Base-by-base conservation (phyloP, 352 stramenopile species). In the Globisporangium rhizosaccharum region DNA sequence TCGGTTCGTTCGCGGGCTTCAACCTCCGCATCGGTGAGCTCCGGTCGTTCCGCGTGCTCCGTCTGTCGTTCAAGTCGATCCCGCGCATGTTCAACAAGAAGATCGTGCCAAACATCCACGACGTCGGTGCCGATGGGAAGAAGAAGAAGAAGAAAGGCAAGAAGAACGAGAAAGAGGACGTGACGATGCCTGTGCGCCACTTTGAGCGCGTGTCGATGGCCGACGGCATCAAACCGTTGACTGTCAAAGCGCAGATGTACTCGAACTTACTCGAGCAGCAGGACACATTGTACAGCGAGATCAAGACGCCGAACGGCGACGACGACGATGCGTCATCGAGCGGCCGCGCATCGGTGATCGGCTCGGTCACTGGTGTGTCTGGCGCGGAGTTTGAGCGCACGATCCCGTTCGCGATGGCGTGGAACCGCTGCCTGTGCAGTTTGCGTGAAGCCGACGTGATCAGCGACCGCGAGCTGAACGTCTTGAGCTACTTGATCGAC, bases 31-130 rank as follows among this genome's bases (percentile, higher is more conserved):
- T 94, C 25, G 85, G 85, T 71, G 85, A 94, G 36, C 55, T 94
- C 26, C 82, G 85, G 12, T 94, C 85, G 11, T 94, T 94, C 76
- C 80, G 85, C 41, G 79, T 94, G 23, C 67, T 94, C 10, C 82
- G 85, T 11, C 63, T 90, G 23, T 82, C 85, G 39, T 94, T 94
- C 67, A 92, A 92, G 76, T 89, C 75, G 25, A 94, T 94, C 56
- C 85, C 85, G 18, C 67, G 82, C 26, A 82, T 92, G 63, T 94
- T 94, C 60, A 94, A 94, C 71, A 86, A 90, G 67, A 94, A 94
- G 56, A 86, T 94, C 57, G 82, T 94, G 20, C 76, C 81, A 37
- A 94, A 94, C 61, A 88, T 94, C 60, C 76, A 88, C 26, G 84
- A 93, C 52, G 68, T 62, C 10, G 59, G 61, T 10, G 64, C 57